phyloP scores from a whole-genome alignment of 2,329 filamentous ascomycete genomes.

The Tothia fuscella region DNA sequence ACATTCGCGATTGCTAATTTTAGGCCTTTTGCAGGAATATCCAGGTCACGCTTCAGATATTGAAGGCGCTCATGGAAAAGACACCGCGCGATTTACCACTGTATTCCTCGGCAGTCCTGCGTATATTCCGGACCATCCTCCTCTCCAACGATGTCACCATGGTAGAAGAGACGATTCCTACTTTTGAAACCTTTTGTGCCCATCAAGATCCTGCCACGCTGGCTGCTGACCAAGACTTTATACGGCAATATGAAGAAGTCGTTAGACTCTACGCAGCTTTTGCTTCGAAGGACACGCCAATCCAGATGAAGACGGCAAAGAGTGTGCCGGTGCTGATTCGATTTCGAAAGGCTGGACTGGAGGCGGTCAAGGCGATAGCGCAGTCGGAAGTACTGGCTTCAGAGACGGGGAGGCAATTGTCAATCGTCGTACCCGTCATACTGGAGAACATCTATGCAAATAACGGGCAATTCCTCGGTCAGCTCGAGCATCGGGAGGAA shows the following conservation, averaged over 20 bases:
- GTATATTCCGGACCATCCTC: slow-evolving; percentile 71
- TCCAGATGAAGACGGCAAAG: slow-evolving; percentile 37
- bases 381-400: slow-evolving; percentile 67
- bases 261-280: slow-evolving; percentile 69
- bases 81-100: slow-evolving; percentile 80
- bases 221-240: slow-evolving; percentile 73
- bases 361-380: slow-evolving; percentile 68
- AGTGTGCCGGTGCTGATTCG: slow-evolving; percentile 66
- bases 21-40: slow-evolving; percentile 55
- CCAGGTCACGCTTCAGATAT: slow-evolving; percentile 86
- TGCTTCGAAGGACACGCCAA: slow-evolving; percentile 49
- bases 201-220: slow-evolving; percentile 79
- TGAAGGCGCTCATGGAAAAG: slow-evolving; percentile 86
- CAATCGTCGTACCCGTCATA: slow-evolving; percentile 70
- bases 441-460: slow-evolving; percentile 76
- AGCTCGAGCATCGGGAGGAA: slow-evolving; percentile 55
- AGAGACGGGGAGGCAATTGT: slow-evolving; percentile 63
- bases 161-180: slow-evolving; percentile 78
- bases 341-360: slow-evolving; percentile 39
- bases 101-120: slow-evolving; percentile 74
- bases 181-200: slow-evolving; percentile 79
- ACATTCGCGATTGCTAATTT: slow-evolving; percentile 2
- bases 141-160: slow-evolving; percentile 80
- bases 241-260: slow-evolving; percentile 70
- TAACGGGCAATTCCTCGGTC: slow-evolving; percentile 55